These are phyloP conservation scores for Plasmodium blacklocki DNA, from an alignment of 169 alveolate genomes.

Conservation along the genomic window DNA sequence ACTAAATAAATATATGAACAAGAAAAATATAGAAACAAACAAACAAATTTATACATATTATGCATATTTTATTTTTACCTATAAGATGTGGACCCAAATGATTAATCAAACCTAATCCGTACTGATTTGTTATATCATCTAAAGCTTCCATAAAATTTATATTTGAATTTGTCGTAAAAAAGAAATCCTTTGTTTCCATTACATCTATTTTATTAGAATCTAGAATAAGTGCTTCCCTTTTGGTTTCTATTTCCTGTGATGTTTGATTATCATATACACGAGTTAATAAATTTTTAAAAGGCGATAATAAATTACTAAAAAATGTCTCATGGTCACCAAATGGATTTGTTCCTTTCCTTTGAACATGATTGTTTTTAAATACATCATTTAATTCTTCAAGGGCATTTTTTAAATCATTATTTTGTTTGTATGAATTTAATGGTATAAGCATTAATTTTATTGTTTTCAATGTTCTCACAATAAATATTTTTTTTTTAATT, in stretches of 20 bases:
- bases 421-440: constrained; percentile 10
- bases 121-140: constrained; percentile 16
- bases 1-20: no score
- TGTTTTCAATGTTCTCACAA: constrained; percentile 16
- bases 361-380: not conserved
- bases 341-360: not conserved
- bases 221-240: no score
- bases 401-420: constrained; percentile 2
- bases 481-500: constrained; percentile 19
- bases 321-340: not conserved
- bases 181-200: constrained; percentile 3
- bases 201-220: no score
- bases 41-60: no score
- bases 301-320: not conserved
- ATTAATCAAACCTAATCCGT: not conserved
- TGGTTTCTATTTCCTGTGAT: no score
- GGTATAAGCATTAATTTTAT: constrained; percentile 10
- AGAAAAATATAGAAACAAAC: no score
- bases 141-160: constrained; percentile 1
- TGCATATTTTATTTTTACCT: constrained; percentile 1
- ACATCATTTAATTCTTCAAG: constrained; percentile 6
- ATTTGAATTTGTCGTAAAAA: not conserved
- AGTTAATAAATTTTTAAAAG: no score
- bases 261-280: no score
- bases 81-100: constrained; percentile 20